Evolutionary conservation across 2,329 filamentous ascomycete species (phyloP).

Genomic region (Mariannaea sp.): DNA sequence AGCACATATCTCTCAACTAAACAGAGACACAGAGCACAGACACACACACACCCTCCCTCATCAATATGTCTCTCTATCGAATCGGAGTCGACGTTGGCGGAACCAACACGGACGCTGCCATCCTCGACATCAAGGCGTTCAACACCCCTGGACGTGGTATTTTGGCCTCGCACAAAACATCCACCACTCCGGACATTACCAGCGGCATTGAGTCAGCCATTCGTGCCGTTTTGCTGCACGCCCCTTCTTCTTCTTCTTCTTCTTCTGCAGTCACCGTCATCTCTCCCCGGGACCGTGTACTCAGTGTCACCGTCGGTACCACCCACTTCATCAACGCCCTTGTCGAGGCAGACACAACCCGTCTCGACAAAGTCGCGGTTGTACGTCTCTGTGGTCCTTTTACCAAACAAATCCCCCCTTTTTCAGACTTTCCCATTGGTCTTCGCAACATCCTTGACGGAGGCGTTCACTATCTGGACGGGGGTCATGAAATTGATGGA

Average conservation of each 20-base stretch:
- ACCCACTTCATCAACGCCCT: slow-evolving; percentile 57
- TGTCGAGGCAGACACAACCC: slow-evolving; percentile 50
- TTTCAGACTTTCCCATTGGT: slow-evolving; percentile 50
- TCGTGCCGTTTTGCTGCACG: slow-evolving; percentile 47
- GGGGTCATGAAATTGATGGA: slow-evolving; percentile 55
- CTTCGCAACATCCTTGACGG: slow-evolving; percentile 49
- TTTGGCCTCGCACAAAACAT: slow-evolving; percentile 53
- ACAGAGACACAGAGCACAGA: not conserved
- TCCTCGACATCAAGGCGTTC: slow-evolving; percentile 48
- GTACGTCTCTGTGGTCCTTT: slow-evolving; percentile 53
- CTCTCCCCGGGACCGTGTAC: slow-evolving; percentile 45
- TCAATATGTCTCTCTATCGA: slow-evolving; percentile 46
- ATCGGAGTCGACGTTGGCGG: slow-evolving; percentile 51
- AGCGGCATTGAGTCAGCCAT: slow-evolving; percentile 55
- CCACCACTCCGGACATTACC: slow-evolving; percentile 56
- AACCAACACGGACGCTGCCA: slow-evolving; percentile 51
- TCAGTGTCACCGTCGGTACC: slow-evolving; percentile 56
- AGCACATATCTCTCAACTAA: no score
- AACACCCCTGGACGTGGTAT: slow-evolving; percentile 46
- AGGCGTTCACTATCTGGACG: slow-evolving; percentile 48
- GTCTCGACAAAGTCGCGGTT: slow-evolving; percentile 52
- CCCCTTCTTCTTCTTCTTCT: no score
- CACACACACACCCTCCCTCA: not conserved
- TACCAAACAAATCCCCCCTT: slow-evolving; percentile 50
- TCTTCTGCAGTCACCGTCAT: no score